phyloP scores from a whole-genome alignment of 2,329 filamentous ascomycete species.

The Venturia carpophila region DNA sequence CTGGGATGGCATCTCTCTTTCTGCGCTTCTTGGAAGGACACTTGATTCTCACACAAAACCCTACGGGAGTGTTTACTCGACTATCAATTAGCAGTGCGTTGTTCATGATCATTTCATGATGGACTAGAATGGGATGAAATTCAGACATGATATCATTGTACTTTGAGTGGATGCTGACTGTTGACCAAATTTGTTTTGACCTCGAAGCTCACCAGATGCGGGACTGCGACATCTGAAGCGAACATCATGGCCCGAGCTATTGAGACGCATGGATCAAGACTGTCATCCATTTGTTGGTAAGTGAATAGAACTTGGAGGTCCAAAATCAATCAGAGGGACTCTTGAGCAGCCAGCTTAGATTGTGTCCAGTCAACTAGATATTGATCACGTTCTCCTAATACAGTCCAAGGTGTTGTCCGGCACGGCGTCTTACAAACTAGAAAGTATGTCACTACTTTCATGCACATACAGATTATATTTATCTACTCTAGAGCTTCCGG shows the following conservation, averaged over 20 bases:
- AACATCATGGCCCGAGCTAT: background rate
- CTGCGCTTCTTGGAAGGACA: constrained; percentile 5
- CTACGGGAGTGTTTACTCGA: constrained; percentile 11
- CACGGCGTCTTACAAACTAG: background rate
- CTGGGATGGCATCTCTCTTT: background rate
- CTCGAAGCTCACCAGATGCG: background rate
- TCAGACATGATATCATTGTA: constrained; percentile 3
- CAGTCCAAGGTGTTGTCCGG: background rate
- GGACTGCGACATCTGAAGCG: background rate
- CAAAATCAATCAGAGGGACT: background rate
- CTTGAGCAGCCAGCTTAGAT: background rate
- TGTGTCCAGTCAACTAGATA: background rate
- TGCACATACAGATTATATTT: background rate
- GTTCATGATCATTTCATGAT: background rate
- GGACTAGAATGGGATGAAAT: constrained; percentile 6
- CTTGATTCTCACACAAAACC: background rate
- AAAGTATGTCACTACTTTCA: background rate
- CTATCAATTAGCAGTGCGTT: constrained; percentile 13
- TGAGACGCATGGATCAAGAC: background rate
- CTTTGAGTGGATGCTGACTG: background rate
- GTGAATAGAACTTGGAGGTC: no score
- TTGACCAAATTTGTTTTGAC: background rate
- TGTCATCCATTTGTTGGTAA: background rate
- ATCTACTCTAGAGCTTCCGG: background rate
- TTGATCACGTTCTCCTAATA: background rate